phyloP scores from a whole-genome alignment of 1,284 basidiomycete species.

The Hymenochaete sp. region DNA sequence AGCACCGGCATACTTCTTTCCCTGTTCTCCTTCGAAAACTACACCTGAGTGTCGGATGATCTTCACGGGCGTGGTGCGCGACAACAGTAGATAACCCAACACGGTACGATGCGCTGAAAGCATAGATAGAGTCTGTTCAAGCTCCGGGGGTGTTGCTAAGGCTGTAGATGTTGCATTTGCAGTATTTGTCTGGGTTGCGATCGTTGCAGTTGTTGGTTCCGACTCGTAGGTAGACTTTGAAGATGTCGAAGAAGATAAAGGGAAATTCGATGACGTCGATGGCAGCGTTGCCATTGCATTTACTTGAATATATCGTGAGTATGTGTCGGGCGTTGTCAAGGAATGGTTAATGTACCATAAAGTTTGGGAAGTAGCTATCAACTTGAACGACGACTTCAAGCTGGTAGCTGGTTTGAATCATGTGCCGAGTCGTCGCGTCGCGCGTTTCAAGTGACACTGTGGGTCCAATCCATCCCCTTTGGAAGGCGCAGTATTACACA shows the following conservation, averaged over 20 bases:
- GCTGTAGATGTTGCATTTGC: conserved; percentile 5
- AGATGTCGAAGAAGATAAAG: background rate
- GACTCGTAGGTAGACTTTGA: background rate
- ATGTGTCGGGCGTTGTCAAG: too few relatives aligned
- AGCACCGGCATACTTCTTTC: conserved; percentile 68
- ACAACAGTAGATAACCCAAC: conserved; percentile 79
- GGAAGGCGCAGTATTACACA: too few relatives aligned
- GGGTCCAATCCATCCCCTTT: too few relatives aligned
- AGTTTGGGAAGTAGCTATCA: too few relatives aligned
- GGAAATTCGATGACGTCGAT: conserved; percentile 9
- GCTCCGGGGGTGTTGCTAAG: conserved; percentile 37
- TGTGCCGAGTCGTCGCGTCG: too few relatives aligned
- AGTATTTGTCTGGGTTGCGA: background rate
- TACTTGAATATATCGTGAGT: too few relatives aligned
- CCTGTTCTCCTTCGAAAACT: conserved; percentile 82
- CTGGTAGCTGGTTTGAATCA: too few relatives aligned
- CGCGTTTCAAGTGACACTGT: too few relatives aligned
- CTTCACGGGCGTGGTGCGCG: conserved; percentile 50
- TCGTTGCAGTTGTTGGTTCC: background rate
- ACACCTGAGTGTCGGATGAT: conserved; percentile 81
- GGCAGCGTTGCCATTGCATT: too few relatives aligned
- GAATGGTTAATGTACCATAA: too few relatives aligned
- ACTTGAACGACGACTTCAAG: too few relatives aligned
- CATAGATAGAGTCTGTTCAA: conserved; percentile 69
- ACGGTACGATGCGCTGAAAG: conserved; percentile 79